phyloP scores from a whole-genome alignment of 1,284 basidiomycete genomes.

The Acaromyces ingoldii region DNA sequence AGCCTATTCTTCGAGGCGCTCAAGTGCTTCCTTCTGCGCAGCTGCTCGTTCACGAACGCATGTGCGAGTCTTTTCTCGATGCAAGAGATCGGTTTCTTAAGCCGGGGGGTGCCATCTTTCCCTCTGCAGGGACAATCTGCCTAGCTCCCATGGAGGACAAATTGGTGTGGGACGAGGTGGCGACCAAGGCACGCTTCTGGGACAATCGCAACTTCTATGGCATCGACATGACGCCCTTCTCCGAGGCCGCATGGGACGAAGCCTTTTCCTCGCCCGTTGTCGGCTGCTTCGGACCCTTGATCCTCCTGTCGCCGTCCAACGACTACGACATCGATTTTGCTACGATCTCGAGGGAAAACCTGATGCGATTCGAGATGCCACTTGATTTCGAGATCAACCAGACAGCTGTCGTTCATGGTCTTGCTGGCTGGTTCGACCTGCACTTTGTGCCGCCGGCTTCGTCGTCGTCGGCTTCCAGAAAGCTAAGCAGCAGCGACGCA shows the following conservation, averaged over 20 bases:
- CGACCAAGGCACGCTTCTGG: conserved; percentile 52
- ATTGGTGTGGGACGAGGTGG: conserved; percentile 55
- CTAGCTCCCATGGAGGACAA: conserved; percentile 56
- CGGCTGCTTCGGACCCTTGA: conserved; percentile 35
- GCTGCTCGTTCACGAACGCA: conserved; percentile 56
- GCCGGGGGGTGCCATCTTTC: conserved; percentile 55
- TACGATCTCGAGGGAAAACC: conserved; percentile 27
- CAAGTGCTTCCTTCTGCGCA: not conserved
- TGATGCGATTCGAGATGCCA: conserved; percentile 38
- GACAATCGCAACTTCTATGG: conserved; percentile 44
- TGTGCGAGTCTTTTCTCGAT: conserved; percentile 57
- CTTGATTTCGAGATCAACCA: conserved; percentile 28
- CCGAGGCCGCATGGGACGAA: conserved; percentile 30
- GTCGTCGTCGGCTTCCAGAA: conserved; percentile 14
- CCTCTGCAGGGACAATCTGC: conserved; percentile 55
- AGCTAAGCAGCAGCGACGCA: no score
- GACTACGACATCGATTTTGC: conserved; percentile 42
- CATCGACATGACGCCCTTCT: conserved; percentile 43
- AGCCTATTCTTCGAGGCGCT: not conserved
- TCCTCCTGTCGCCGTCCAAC: conserved; percentile 28
- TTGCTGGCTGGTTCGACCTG: conserved; percentile 48
- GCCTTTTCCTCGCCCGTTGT: conserved; percentile 42
- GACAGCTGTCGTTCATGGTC: conserved; percentile 29
- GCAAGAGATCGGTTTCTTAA: conserved; percentile 55
- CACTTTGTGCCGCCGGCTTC: conserved; percentile 29